Percentiles rank a stretch among this genome's conserved stretches.
Evolutionary conservation across 345 rosid genomes (phyloP).

Genomic region (Capsella bursapastoris): DNA sequence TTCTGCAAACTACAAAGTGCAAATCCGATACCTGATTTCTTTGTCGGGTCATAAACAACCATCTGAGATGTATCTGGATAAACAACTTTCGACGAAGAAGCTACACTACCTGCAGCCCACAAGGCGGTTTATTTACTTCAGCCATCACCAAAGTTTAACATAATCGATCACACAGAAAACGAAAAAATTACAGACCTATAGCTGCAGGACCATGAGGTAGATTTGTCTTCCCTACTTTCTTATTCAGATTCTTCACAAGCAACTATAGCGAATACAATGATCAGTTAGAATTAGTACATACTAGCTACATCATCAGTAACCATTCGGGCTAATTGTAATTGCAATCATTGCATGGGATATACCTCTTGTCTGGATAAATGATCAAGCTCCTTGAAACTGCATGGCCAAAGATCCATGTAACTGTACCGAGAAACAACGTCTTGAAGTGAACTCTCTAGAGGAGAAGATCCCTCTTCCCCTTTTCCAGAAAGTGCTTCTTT

Average conservation of each 20-base stretch:
- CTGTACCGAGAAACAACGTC: slow-evolving; percentile 84
- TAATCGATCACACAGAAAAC: slow-evolving; percentile 13
- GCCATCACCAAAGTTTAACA: slow-evolving; percentile 19
- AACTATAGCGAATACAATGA: slow-evolving; percentile 53
- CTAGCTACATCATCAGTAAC: slow-evolving; percentile 22
- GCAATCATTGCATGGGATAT: slow-evolving; percentile 30
- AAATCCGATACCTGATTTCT: slow-evolving; percentile 63
- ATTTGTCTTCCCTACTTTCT: slow-evolving; percentile 71
- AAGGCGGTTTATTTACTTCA: slow-evolving; percentile 47
- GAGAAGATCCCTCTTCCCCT: slow-evolving; percentile 68
- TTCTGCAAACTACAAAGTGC: slow-evolving; percentile 14
- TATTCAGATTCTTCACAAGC: slow-evolving; percentile 69
- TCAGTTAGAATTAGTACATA: neutral
- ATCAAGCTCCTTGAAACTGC: slow-evolving; percentile 84
- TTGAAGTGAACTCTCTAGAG: slow-evolving; percentile 68
- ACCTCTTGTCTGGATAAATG: slow-evolving; percentile 94
- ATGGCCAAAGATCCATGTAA: slow-evolving; percentile 97
- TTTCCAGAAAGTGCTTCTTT: slow-evolving; percentile 87
- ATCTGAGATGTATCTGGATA: slow-evolving; percentile 75
- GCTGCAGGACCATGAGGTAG: slow-evolving; percentile 53
- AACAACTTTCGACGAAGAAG: slow-evolving; percentile 54
- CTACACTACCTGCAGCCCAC: slow-evolving; percentile 48
- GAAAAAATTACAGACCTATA: slow-evolving; percentile 49
- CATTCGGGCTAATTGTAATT: neutral
- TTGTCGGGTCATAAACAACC: slow-evolving; percentile 74